These are phyloP conservation scores for Chaetomium strumarium DNA, from an alignment of 2,329 filamentous ascomycete genomes.

Conservation along the genomic window DNA sequence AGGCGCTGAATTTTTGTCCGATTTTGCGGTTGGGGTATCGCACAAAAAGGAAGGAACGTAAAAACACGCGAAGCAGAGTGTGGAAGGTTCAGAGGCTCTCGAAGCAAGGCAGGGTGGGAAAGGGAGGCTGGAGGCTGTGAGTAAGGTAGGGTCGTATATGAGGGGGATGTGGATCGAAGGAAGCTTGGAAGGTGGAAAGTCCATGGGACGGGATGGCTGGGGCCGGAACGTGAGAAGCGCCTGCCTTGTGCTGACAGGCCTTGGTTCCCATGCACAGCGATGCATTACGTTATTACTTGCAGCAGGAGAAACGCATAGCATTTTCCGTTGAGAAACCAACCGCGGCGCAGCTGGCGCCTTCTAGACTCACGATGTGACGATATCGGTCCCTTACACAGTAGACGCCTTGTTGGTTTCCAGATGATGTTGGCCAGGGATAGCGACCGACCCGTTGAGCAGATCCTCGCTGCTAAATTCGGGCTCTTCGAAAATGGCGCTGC, in stretches of 20 bases:
- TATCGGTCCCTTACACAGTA: neutral
- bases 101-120: slow-evolving; percentile 14
- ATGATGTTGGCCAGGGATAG: slow-evolving; percentile 14
- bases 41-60: slow-evolving; percentile 2
- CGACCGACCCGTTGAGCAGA: slow-evolving; percentile 5
- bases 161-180: slow-evolving; percentile 14
- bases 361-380: slow-evolving; percentile 7
- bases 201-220: slow-evolving; percentile 14
- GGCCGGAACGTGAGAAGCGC: slow-evolving; percentile 4
- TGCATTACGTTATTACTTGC: slow-evolving; percentile 15
- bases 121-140: slow-evolving; percentile 10
- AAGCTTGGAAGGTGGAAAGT: slow-evolving; percentile 2
- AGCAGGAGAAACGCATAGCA: neutral
- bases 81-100: slow-evolving; percentile 6
- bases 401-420: too few species aligned
- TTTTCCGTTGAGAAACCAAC: slow-evolving; percentile 7
- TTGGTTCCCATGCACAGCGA: slow-evolving; percentile 12
- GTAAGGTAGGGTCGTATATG: slow-evolving; percentile 14
- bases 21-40: slow-evolving; percentile 8
- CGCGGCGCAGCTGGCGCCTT: slow-evolving; percentile 11
- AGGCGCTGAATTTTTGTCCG: neutral
- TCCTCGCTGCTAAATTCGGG: slow-evolving; percentile 13
- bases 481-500: neutral
- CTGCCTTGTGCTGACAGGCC: slow-evolving; percentile 10
- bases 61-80: neutral